phyloP scores from a whole-genome alignment of 2,329 filamentous ascomycete species.

The Exophiala sideris region DNA sequence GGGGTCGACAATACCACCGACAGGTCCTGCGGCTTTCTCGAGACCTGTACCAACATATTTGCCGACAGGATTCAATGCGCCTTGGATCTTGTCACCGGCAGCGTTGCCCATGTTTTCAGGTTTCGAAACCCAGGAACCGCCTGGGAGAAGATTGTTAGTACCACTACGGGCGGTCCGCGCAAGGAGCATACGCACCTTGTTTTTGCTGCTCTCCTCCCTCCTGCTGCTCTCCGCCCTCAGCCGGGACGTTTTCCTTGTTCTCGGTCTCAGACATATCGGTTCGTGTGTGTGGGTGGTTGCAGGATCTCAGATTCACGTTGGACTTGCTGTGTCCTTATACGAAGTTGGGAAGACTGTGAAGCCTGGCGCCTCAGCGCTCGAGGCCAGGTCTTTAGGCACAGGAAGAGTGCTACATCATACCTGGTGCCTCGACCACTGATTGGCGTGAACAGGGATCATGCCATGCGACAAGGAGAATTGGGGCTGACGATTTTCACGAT shows the following conservation, averaged over 20 bases:
- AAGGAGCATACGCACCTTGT: not conserved
- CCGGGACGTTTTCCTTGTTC: conserved; percentile 8
- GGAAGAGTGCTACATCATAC: conserved; percentile 3
- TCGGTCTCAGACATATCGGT: conserved; percentile 9
- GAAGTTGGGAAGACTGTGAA: not conserved
- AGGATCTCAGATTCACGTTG: conserved; percentile 4
- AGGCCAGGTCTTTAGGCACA: not conserved
- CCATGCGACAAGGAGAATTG: not conserved
- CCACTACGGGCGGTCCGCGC: not conserved
- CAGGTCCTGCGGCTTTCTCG: conserved; percentile 19
- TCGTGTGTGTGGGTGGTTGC: not conserved
- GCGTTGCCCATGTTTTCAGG: conserved; percentile 25
- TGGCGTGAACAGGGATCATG: conserved; percentile 4
- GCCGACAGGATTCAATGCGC: conserved; percentile 28
- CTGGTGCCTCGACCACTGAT: not conserved
- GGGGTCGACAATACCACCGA: conserved; percentile 29
- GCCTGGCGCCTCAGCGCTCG: not conserved
- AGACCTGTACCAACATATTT: conserved; percentile 28
- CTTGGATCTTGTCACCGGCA: conserved; percentile 28
- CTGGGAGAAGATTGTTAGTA: not conserved
- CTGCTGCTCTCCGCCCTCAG: not conserved
- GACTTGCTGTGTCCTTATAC: conserved; percentile 1
- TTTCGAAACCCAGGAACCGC: conserved; percentile 18
- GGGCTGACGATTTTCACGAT: not conserved
- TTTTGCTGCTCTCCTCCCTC: not conserved